Evolutionary conservation across 257 asterid genomes (phyloP), one percentile per base, ranked within the genome.

Genomic region (Thymus quinquecostatus): DNA sequence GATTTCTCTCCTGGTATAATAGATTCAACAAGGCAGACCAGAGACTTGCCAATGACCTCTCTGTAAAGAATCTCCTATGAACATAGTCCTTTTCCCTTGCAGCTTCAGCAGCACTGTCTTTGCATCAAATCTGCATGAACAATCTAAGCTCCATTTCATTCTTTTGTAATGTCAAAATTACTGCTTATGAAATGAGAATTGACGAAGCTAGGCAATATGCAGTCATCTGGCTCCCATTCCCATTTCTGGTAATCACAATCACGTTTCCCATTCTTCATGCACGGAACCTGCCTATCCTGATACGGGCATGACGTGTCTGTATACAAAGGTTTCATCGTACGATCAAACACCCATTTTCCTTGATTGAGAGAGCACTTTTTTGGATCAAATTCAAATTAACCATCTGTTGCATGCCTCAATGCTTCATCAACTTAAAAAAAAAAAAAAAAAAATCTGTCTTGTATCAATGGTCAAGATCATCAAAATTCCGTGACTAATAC

Each of bases 11-110:
- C 71, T 27, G 99, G 95, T 68, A 94, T 84, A 33, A 88, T 80
- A 21, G 95, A 84, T 77, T 89, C 88, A 8, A 94, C 93, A 2
- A 91, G 78, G 77, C 99, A 94, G 64, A 94, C 92, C 29, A 94
- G 86, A 66, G 99, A 94, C 64, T 21, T 91, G 85, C 97, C 97
- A 94, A 65, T 89, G 96, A n/a, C 90, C 93, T 89, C 99, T 82
- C 45, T 95, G 98, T 38, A 95, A 75, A 43, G 99, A 95, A 77
- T 95, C 99, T 64, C 99, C 99, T 0, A 91, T 85, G 43, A 95
- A 95, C 98, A 95, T 76, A 34, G 89, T 65, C 87, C 96, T 89
- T 86, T 86, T 91, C 36, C 97, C 97, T 80, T 69, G 78, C n/a
- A 95, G 81, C 78, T 81, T 89, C 48, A 74, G 77, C 73, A 95